These are phyloP conservation scores for Angomonas ambiguus DNA, from an alignment of 208 protist genomes.

Conservation along the genomic window DNA sequence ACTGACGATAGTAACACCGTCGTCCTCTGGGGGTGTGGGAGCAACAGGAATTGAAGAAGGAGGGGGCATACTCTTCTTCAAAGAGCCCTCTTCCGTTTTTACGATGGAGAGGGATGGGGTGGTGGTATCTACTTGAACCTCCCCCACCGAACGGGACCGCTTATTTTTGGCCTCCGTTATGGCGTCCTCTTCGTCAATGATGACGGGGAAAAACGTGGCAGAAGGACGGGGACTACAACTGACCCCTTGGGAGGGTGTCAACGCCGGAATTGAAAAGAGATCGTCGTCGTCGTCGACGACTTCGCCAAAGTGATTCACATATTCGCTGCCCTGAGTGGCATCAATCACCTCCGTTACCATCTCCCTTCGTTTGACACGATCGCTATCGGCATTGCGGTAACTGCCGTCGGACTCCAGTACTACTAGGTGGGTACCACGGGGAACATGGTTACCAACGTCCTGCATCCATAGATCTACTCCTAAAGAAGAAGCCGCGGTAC, in stretches of 20 bases:
- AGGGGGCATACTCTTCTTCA: neutral
- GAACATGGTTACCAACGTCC: conserved; percentile 64
- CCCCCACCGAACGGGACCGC: neutral
- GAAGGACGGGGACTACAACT: neutral
- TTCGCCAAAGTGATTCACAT: conserved; percentile 48
- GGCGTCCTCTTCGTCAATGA: conserved; percentile 13
- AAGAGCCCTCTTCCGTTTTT: neutral
- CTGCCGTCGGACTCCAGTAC: conserved; percentile 69
- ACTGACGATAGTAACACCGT: conserved; percentile 57
- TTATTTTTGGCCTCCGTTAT: neutral
- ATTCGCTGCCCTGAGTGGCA: conserved; percentile 54
- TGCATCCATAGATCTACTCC: conserved; percentile 84
- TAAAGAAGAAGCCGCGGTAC: conserved; percentile 68
- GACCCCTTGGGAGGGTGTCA: neutral
- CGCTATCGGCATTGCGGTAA: conserved; percentile 67
- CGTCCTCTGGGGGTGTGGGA: conserved; percentile 24
- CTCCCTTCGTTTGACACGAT: conserved; percentile 53
- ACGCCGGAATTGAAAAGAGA: conserved; percentile 1
- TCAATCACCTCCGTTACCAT: conserved; percentile 63
- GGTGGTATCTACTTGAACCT: neutral
- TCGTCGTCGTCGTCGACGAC: conserved; percentile 29
- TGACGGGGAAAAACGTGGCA: conserved; percentile 8
- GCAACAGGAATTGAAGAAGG: neutral
- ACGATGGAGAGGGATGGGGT: neutral
- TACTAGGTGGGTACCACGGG: conserved; percentile 70